These are phyloP conservation scores for Phlyctochytrium arcticum DNA, from an alignment of 192 early-diverging fungal species.

Conservation along the genomic window DNA sequence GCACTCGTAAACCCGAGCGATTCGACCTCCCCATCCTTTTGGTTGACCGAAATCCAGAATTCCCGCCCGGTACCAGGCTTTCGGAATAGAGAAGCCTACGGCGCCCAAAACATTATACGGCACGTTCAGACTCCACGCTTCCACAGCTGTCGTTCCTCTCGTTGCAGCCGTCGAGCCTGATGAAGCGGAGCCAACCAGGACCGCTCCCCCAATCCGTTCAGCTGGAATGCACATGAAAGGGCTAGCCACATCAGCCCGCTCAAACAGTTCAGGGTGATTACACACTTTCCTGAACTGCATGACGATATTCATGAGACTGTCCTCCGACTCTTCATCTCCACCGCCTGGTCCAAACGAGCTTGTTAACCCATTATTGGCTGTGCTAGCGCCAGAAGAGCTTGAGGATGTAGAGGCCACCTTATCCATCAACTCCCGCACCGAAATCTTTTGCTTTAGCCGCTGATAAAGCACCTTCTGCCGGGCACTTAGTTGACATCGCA, in stretches of 20 bases:
- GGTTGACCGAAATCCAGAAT: too few relatives aligned
- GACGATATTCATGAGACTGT: conserved; percentile 89
- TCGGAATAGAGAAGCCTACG: not conserved
- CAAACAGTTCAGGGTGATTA: conserved; percentile 90
- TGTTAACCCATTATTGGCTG: not conserved
- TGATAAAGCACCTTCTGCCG: conserved; percentile 25
- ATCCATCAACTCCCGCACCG: conserved; percentile 28
- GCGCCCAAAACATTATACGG: not conserved
- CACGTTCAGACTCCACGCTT: conserved; percentile 40
- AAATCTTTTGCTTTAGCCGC: conserved; percentile 31
- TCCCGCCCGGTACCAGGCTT: not conserved
- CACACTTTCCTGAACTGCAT: conserved; percentile 93
- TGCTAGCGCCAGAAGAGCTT: not conserved
- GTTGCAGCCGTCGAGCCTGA: too few relatives aligned
- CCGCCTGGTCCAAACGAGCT: too few relatives aligned
- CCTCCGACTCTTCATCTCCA: conserved; percentile 24
- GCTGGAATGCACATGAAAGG: conserved; percentile 43
- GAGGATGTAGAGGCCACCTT: conserved; percentile 15
- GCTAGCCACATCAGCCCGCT: conserved; percentile 74
- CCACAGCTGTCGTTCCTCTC: too few relatives aligned
- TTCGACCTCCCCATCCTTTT: too few relatives aligned
- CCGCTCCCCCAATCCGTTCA: not conserved
- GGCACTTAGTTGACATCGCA: conserved; percentile 38
- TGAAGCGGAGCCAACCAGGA: not conserved
- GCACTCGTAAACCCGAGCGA: too few relatives aligned